Percentiles rank a stretch among this genome's conserved stretches.
Evolutionary conservation across 1,284 basidiomycete genomes (phyloP).

Genomic region (Paramarasmius palmivorus): DNA sequence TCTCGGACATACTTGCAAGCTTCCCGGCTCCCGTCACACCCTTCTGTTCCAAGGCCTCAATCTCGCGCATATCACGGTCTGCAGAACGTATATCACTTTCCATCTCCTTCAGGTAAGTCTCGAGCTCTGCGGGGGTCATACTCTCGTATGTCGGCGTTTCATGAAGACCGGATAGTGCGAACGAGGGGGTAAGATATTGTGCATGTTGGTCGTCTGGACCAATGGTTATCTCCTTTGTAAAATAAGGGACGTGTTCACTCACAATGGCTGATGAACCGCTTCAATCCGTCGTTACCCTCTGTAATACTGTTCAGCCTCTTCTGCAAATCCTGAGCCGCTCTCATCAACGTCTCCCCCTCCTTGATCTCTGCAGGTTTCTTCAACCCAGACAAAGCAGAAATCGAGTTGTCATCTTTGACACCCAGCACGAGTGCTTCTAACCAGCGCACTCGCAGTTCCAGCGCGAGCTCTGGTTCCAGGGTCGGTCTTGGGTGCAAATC

Average conservation of each 20-base stretch:
- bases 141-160: slow-evolving; percentile 57
- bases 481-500: slow-evolving; percentile 20
- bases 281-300: slow-evolving; percentile 67
- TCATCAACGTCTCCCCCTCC: slow-evolving; percentile 53
- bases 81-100: slow-evolving; percentile 78
- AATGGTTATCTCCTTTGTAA: slow-evolving; percentile 2
- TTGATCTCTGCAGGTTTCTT: slow-evolving; percentile 32
- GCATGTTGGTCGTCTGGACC: slow-evolving; percentile 71
- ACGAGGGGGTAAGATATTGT: slow-evolving; percentile 68
- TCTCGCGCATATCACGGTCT: slow-evolving; percentile 77
- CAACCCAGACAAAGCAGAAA: slow-evolving; percentile 13
- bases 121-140: slow-evolving; percentile 66
- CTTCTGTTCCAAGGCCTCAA: slow-evolving; percentile 65
- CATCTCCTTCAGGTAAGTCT: slow-evolving; percentile 72
- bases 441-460: slow-evolving; percentile 75
- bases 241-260: slow-evolving; percentile 25
- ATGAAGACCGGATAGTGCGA: slow-evolving; percentile 63
- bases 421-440: slow-evolving; percentile 74
- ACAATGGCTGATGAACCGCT: slow-evolving; percentile 76
- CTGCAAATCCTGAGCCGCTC: slow-evolving; percentile 63
- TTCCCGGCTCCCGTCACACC: slow-evolving; percentile 73
- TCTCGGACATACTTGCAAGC: slow-evolving; percentile 59
- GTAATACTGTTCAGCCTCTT: slow-evolving; percentile 54
- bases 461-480: slow-evolving; percentile 63
- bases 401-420: slow-evolving; percentile 44